Evolutionary conservation across 768 basidiomycete species (phyloP).

Genomic region (Daedaleopsis sinensis): DNA sequence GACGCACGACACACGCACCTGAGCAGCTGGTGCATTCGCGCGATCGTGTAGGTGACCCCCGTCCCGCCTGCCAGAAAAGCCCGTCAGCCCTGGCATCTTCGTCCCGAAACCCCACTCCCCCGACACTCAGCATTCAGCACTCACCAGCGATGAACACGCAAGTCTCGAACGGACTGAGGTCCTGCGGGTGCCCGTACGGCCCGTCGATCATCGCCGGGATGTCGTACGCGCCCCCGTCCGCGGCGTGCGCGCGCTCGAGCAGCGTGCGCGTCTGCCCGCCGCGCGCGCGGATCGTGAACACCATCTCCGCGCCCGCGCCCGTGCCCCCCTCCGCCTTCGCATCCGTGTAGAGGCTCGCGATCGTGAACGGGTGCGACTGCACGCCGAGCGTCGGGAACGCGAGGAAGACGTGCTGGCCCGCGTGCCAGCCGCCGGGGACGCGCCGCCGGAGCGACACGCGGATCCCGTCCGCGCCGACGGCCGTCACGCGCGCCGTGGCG

Average conservation of each 20-base stretch:
- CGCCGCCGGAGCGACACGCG: constrained; percentile 43
- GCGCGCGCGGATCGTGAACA: constrained; percentile 55
- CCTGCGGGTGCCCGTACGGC: constrained; percentile 41
- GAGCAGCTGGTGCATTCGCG: constrained; percentile 38
- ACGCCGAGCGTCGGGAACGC: constrained; percentile 47
- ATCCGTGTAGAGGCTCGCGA: constrained; percentile 43
- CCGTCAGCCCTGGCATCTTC: no score
- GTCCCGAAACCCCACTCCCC: no score
- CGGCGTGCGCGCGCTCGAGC: constrained; percentile 9
- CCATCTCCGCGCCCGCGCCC: constrained; percentile 38
- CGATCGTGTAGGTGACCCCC: constrained; percentile 36
- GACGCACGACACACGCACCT: constrained; percentile 21
- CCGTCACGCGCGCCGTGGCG: constrained; percentile 37
- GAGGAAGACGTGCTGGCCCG: constrained; percentile 53
- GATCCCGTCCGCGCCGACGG: constrained; percentile 47
- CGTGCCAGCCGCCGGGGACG: constrained; percentile 46
- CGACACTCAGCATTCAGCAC: no score
- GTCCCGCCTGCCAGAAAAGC: constrained; percentile 30
- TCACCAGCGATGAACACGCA: constrained; percentile 42
- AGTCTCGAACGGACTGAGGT: constrained; percentile 36
- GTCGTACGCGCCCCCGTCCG: constrained; percentile 22
- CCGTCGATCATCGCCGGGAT: constrained; percentile 42
- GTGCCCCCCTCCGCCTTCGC: constrained; percentile 9
- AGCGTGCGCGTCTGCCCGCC: constrained; percentile 51
- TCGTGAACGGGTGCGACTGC: constrained; percentile 55